Percentiles rank a stretch among this genome's conserved stretches.
Conservation (phyloP, 768 basidiomycete genomes). For the Aureoboletus auriporus region DNA sequence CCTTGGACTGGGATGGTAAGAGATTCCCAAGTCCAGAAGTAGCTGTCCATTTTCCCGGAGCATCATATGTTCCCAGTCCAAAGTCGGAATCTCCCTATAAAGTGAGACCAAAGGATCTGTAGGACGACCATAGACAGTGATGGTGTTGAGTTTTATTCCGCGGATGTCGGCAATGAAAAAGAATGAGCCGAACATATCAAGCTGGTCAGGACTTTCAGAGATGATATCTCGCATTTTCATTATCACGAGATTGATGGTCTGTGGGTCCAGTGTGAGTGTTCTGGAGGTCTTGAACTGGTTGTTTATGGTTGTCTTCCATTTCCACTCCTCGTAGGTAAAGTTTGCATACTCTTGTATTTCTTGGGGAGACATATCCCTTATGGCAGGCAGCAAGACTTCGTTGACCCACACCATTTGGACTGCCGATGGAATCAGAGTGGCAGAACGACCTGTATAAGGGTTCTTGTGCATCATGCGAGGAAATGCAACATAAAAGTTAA, state of each 20-base stretch:
- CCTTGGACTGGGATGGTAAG: slow-evolving; percentile 1
- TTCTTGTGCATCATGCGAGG: slow-evolving; percentile 6
- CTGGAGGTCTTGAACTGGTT: slow-evolving; percentile 2
- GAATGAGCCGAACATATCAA: slow-evolving; percentile 9
- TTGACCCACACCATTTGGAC: slow-evolving; percentile 1
- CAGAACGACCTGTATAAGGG: neutral
- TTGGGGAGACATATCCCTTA: neutral
- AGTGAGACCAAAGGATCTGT: slow-evolving; percentile 2
- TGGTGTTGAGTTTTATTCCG: slow-evolving; percentile 11
- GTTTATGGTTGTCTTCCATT: slow-evolving; percentile 8
- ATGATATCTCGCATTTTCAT: neutral
- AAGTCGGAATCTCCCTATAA: slow-evolving; percentile 6
- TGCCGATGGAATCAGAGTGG: neutral
- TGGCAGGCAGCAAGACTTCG: slow-evolving; percentile 4
- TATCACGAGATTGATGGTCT: neutral
- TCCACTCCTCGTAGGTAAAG: slow-evolving; percentile 10
- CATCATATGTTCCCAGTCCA: slow-evolving; percentile 13
- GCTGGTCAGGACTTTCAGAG: neutral
- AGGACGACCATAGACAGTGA: slow-evolving; percentile 1
- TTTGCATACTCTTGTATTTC: slow-evolving; percentile 4
- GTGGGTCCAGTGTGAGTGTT: slow-evolving; percentile 1
- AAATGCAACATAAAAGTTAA: slow-evolving; percentile 6
- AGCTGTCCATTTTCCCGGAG: slow-evolving; percentile 1
- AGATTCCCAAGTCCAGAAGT: slow-evolving; percentile 6
- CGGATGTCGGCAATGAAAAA: slow-evolving; percentile 11